A percentile compares a stretch with the other conserved stretches of the same genome.
Conservation (phyloP, 345 rosid genomes). For the Eucalyptus erythrocorys region DNA sequence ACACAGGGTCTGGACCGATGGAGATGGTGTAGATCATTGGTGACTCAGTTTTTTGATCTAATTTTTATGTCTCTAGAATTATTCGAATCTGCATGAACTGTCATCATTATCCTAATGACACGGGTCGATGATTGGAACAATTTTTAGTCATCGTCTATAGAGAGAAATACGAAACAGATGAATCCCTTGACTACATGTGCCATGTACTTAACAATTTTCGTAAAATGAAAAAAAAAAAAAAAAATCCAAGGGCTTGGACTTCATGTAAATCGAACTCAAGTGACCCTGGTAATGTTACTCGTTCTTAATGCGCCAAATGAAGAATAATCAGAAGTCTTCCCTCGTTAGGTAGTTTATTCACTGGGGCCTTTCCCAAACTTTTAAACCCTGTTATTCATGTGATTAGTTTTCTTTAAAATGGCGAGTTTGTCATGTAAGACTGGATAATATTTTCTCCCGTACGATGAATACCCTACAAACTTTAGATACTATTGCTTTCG, state of each 20-base stretch:
- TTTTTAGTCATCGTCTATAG: background rate
- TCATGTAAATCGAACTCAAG: background rate
- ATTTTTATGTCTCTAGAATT: too few relatives aligned
- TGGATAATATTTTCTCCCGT: accelerated
- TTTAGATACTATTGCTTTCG: background rate
- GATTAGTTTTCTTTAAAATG: background rate
- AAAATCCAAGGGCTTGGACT: background rate
- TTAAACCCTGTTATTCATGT: background rate
- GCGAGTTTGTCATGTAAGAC: background rate
- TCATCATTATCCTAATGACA: background rate
- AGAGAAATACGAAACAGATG: background rate
- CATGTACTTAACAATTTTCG: background rate
- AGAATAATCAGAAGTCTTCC: background rate
- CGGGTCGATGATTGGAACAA: background rate
- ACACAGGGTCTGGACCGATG: too few relatives aligned
- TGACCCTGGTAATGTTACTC: background rate
- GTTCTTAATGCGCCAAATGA: background rate
- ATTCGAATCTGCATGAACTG: background rate
- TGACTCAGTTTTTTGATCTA: too few relatives aligned
- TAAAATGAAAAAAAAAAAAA: too few relatives aligned
- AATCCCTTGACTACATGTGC: background rate
- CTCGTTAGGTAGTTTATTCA: background rate
- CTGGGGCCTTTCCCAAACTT: background rate
- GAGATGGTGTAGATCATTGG: too few relatives aligned
- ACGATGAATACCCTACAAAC: too few relatives aligned